Evolutionary conservation across 1,139 yeast species (phyloP).

Genomic region (Ogataea hybrid): DNA sequence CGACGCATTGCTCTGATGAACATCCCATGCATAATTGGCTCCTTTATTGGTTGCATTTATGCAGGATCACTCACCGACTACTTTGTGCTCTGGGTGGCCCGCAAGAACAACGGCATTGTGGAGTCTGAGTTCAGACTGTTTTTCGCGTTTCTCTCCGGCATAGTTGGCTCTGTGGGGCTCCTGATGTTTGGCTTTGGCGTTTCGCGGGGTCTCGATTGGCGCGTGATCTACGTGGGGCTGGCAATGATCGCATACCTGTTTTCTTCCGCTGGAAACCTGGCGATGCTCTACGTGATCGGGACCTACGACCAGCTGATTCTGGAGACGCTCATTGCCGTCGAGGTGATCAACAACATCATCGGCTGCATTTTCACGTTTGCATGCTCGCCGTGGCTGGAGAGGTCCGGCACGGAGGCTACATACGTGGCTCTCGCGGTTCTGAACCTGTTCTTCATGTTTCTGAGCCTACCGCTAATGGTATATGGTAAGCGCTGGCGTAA

Average conservation of each 20-base stretch:
- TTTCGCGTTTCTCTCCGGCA: constrained; percentile 38
- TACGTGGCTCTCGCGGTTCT: constrained; percentile 39
- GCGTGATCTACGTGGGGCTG: constrained; percentile 37
- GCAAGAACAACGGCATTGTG: constrained; percentile 37
- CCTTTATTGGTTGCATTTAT: constrained; percentile 39
- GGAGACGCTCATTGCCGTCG: constrained; percentile 40
- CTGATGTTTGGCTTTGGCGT: constrained; percentile 40
- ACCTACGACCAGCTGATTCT: constrained; percentile 41
- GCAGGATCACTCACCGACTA: constrained; percentile 41
- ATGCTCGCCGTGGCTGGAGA: constrained; percentile 40
- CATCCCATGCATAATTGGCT: constrained; percentile 40
- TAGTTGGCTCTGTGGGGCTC: constrained; percentile 39
- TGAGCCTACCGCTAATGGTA: constrained; percentile 33
- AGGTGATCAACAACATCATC: constrained; percentile 38
- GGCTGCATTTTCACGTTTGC: constrained; percentile 43
- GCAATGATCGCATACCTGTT: constrained; percentile 40
- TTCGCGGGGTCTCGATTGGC: constrained; percentile 35
- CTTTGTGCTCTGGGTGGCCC: constrained; percentile 41
- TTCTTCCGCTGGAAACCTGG: constrained; percentile 40
- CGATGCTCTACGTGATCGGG: constrained; percentile 41
- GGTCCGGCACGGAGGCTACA: constrained; percentile 37
- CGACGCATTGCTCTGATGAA: constrained; percentile 40
- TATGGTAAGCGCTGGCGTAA: constrained; percentile 39
- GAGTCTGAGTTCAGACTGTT: constrained; percentile 41
- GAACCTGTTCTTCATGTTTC: constrained; percentile 35